Percentiles rank a stretch among this genome's conserved stretches.
Evolutionary conservation across 306 rosid genomes (phyloP).

Genomic region (Sindora glabra): DNA sequence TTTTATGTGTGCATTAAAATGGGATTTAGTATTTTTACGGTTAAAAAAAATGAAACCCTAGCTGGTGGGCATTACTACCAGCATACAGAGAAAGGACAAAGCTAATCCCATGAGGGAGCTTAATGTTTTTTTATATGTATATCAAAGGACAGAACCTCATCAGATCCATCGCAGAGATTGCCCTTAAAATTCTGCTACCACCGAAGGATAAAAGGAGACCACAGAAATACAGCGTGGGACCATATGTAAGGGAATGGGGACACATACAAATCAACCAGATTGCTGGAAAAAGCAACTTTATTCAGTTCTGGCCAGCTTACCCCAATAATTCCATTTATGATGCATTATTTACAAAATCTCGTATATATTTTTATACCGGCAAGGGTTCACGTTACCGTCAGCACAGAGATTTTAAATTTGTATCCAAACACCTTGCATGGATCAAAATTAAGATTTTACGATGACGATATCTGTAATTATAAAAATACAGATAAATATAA

Average conservation of each 20-base stretch:
- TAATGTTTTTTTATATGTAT: not conserved
- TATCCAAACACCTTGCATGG: too few species aligned
- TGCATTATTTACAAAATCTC: conserved; percentile 6
- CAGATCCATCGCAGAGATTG: conserved; percentile 7
- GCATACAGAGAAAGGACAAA: conserved; percentile 23
- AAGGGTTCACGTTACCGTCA: too few species aligned
- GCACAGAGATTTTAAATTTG: too few species aligned
- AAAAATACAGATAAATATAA: too few species aligned
- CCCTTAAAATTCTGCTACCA: conserved; percentile 15
- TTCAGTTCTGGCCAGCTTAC: conserved; percentile 15
- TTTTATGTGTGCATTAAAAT: too few species aligned
- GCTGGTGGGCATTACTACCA: too few species aligned
- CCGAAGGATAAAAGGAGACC: conserved; percentile 27
- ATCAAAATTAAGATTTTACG: too few species aligned
- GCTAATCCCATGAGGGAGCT: not conserved
- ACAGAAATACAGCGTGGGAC: conserved; percentile 27
- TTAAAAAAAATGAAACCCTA: too few species aligned
- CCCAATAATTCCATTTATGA: conserved; percentile 42
- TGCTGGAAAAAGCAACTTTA: conserved; percentile 25
- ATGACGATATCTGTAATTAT: too few species aligned
- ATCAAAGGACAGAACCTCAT: conserved; percentile 18
- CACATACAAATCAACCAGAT: conserved; percentile 30
- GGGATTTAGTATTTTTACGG: too few species aligned
- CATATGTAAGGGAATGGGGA: conserved; percentile 34
- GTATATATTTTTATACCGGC: too few species aligned